Base-by-base conservation (phyloP, 2,329 filamentous ascomycete genomes). In the Clonostachys rosea region DNA sequence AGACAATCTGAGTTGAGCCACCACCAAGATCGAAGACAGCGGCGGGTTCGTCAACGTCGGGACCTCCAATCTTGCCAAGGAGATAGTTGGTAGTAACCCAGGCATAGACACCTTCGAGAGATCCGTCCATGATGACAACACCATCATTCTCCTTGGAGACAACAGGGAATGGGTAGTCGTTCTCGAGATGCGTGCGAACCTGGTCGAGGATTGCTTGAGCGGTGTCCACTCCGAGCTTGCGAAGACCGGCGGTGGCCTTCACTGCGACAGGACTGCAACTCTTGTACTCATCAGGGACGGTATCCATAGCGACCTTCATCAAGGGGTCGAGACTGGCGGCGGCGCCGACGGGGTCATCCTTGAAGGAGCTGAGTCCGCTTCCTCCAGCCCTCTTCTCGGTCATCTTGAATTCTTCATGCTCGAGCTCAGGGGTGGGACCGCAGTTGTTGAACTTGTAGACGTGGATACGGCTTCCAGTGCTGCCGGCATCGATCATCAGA, bases 71-170 rank as follows among this genome's bases (percentile, higher is more conserved):
- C 74, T 97, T 97, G 60, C 92, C 92, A 20, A 99, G 83, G 39
- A 99, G 86, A 69, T 99, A 99, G 77, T 99, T 99, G 55, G 91
- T 94, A 7, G 94, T 99, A 66, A 99, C 95, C 94, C 94, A 99
- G 46, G 94, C 95, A 63, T 95, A 99, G 33, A 99, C 92, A 63
- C 94, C 94, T 72, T 99, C 94, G 61, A 96, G 89, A 44, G 89
- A 91, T 52, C 94, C 94, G 59, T 96, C 91, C 94, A 99, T 99
- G 66, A 99, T 95, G 52, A 91, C 83, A 30, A 99, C 90, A 48
- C 95, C 94, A 47, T 88, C 84, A 56, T 92, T 85, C 59, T 90
- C 89, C 54, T 84, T 79, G 12, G 89, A 86, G 47, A 99, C 87
- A 40, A 99, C 89, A 1, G 94, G 91, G 79, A 99, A 99, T 12